Conservation (phyloP, 495 filamentous ascomycete species). For the Glutinoglossum americanum region DNA sequence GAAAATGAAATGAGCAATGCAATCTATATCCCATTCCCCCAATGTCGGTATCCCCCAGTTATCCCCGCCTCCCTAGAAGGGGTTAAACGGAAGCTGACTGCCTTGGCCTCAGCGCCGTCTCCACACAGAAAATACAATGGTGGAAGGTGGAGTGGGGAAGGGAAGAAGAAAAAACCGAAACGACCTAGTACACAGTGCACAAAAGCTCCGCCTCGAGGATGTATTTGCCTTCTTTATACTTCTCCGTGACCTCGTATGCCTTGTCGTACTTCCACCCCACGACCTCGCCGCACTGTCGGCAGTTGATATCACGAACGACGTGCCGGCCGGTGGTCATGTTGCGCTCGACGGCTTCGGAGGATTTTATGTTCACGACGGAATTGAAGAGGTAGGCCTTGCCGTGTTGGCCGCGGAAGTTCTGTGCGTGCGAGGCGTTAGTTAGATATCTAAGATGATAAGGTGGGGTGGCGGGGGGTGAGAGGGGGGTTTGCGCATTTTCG, state of each 20-base stretch:
- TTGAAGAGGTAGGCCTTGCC: conserved; percentile 97
- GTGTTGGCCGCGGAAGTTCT: conserved; percentile 98
- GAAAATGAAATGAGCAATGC: neutral
- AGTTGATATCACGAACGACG: conserved; percentile 78
- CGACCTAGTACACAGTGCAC: conserved; percentile 39
- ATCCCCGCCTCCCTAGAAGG: no score
- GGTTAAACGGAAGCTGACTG: no score
- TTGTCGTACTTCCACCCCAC: conserved; percentile 99
- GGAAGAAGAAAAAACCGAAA: neutral
- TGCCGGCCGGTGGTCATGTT: conserved; percentile 98
- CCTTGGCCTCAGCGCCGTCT: neutral
- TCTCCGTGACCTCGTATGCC: conserved; percentile 74
- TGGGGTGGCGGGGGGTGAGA: neutral
- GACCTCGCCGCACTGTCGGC: conserved; percentile 69
- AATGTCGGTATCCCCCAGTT: neutral
- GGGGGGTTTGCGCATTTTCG: no score
- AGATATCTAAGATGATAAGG: neutral
- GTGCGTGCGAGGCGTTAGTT: neutral
- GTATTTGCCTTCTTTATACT: conserved; percentile 97
- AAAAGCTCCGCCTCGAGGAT: conserved; percentile 89
- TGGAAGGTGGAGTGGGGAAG: neutral
- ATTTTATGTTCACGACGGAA: conserved; percentile 70
- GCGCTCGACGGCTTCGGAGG: conserved; percentile 64
- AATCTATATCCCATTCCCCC: neutral
- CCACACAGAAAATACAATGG: neutral